A percentile compares a stretch with the other conserved stretches of the same genome.
Evolutionary conservation across 768 basidiomycete species (phyloP).

Genomic region (Mrakia hoshinonis): DNA sequence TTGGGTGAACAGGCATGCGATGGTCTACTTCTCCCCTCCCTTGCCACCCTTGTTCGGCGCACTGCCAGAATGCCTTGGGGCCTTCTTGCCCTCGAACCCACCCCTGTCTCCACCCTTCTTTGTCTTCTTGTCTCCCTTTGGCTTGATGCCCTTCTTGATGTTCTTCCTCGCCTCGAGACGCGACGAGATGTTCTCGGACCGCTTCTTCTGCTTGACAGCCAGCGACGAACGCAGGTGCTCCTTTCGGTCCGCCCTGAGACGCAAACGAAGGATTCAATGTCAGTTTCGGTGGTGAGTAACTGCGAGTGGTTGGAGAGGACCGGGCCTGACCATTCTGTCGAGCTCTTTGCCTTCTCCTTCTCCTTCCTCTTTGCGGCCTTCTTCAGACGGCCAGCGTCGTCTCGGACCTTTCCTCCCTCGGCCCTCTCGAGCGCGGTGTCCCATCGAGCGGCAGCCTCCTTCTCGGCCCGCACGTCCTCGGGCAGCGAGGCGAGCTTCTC

Average conservation of each 20-base stretch:
- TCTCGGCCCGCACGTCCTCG: constrained; percentile 70
- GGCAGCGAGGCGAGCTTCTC: constrained; percentile 66
- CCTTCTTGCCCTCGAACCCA: constrained; percentile 30
- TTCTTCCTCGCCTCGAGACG: constrained; percentile 67
- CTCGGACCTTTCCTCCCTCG: constrained; percentile 83
- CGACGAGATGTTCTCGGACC: constrained; percentile 78
- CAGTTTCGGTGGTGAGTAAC: background rate
- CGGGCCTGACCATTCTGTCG: constrained; percentile 66
- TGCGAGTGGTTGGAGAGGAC: background rate
- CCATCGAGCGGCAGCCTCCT: constrained; percentile 80
- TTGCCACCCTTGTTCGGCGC: background rate
- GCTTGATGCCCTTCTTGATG: constrained; percentile 50
- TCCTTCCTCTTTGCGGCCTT: constrained; percentile 89
- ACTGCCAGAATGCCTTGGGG: constrained; percentile 2
- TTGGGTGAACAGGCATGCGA: background rate
- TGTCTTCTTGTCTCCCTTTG: constrained; percentile 41
- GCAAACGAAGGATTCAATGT: background rate
- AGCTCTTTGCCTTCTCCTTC: constrained; percentile 75
- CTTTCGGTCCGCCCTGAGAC: constrained; percentile 72
- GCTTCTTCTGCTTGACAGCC: constrained; percentile 82
- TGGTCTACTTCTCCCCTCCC: background rate
- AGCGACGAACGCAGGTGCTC: constrained; percentile 62
- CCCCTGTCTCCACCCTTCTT: constrained; percentile 25
- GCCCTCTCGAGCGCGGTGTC: constrained; percentile 77
- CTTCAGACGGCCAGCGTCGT: constrained; percentile 74